phyloP scores from a whole-genome alignment of 116 monocot species.

The Papilionanthe hybrid region DNA sequence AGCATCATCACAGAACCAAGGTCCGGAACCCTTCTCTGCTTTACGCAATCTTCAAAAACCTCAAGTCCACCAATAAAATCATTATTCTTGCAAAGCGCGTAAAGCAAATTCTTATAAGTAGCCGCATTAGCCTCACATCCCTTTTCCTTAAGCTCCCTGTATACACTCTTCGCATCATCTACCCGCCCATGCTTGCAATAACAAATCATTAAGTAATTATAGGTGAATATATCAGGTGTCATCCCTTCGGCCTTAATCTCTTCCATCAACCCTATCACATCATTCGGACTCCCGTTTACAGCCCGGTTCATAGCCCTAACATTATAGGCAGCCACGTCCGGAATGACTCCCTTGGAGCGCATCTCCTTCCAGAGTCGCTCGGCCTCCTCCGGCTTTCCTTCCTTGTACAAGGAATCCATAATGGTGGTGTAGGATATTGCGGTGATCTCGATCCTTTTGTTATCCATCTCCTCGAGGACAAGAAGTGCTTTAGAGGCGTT shows the following conservation, averaged over 20 bases:
- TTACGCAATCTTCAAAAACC: conserved; percentile 39
- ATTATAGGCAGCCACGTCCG: conserved; percentile 43
- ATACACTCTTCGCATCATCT: conserved; percentile 38
- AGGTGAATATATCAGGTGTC: conserved; percentile 37
- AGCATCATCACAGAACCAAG: conserved; percentile 29
- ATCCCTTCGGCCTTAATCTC: conserved; percentile 32
- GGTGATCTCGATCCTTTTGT: conserved; percentile 17
- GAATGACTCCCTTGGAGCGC: conserved; percentile 18
- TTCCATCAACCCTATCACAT: conserved; percentile 26
- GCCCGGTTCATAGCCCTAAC: conserved; percentile 28
- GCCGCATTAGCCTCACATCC: conserved; percentile 24
- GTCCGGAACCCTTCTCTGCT: conserved; percentile 34
- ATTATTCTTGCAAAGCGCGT: conserved; percentile 29
- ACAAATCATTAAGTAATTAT: conserved; percentile 29
- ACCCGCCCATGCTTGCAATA: conserved; percentile 24
- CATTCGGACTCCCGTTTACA: conserved; percentile 17
- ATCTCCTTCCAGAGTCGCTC: conserved; percentile 53
- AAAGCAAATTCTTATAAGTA: conserved; percentile 29
- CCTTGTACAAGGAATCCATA: conserved; percentile 55
- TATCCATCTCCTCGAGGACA: conserved; percentile 34
- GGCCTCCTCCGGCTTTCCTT: conserved; percentile 27
- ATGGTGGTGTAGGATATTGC: conserved; percentile 43
- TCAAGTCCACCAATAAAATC: conserved; percentile 24
- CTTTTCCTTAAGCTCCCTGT: conserved; percentile 30
- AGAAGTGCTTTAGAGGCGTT: conserved; percentile 13